These are phyloP conservation scores for Camelina neglecta DNA, from an alignment of 345 rosid genomes.

Conservation along the genomic window DNA sequence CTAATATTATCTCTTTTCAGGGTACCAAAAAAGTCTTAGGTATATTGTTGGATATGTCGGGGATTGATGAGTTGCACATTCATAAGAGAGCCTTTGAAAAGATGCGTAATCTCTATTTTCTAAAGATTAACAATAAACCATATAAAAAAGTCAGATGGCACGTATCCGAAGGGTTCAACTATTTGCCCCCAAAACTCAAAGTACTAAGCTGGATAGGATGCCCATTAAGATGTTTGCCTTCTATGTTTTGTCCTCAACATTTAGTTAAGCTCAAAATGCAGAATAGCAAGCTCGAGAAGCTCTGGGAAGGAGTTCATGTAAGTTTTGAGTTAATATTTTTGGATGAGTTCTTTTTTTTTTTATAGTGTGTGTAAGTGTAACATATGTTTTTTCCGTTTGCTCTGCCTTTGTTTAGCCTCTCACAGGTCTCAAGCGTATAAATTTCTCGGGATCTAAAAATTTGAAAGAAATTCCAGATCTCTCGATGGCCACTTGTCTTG, in stretches of 20 bases:
- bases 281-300: conserved; percentile 22
- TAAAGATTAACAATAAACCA: background rate
- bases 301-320: no score
- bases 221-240: conserved; percentile 38
- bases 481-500: conserved; percentile 19
- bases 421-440: background rate
- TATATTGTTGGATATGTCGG: conserved; percentile 21
- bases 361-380: no score
- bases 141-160: conserved; percentile 23
- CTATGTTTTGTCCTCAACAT: conserved; percentile 12
- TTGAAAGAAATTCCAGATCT: conserved; percentile 32
- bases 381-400: no score
- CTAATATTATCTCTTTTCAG: conserved; percentile 13
- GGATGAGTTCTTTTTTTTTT: no score
- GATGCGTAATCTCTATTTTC: conserved; percentile 41
- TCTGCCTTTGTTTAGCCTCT: conserved; percentile 17
- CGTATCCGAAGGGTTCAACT: background rate
- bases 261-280: conserved; percentile 31
- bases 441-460: background rate
- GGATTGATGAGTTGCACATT: conserved; percentile 6
- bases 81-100: conserved; percentile 11
- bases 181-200: conserved; percentile 21
- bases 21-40: conserved; percentile 41
- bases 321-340: no score
- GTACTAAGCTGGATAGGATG: conserved; percentile 35